These are phyloP conservation scores for Holtermannia corniformis DNA, from an alignment of 768 basidiomycete genomes.

Conservation along the genomic window DNA sequence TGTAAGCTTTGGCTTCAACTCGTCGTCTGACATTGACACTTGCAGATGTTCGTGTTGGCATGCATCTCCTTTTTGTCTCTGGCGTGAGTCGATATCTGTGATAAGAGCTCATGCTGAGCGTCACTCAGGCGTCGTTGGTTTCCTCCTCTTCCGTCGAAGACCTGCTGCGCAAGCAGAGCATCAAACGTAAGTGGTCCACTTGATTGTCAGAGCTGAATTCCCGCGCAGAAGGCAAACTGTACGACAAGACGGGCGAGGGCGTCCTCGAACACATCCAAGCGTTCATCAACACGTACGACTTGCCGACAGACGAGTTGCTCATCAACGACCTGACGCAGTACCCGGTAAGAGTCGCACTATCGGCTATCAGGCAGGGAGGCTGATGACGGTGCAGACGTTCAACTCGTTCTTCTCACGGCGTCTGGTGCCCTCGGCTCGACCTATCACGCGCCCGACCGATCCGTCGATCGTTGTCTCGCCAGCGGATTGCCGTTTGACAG, in stretches of 20 bases:
- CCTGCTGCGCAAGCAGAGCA: conserved; percentile 29
- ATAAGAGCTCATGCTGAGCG: too few species aligned
- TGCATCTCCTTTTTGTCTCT: conserved; percentile 61
- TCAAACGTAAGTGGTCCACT: conserved; percentile 30
- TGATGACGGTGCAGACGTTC: conserved; percentile 45
- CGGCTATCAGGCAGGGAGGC: background rate
- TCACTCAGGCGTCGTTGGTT: conserved; percentile 3
- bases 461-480: conserved; percentile 52
- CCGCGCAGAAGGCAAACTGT: conserved; percentile 34
- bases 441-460: conserved; percentile 52
- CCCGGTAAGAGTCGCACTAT: conserved; percentile 23
- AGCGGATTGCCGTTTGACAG: conserved; percentile 66
- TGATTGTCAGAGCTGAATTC: background rate
- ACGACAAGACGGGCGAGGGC: conserved; percentile 32
- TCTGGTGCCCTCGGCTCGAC: conserved; percentile 54
- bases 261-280: conserved; percentile 40
- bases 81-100: conserved; percentile 14
- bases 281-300: conserved; percentile 41
- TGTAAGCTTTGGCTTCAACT: conserved; percentile 31
- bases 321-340: conserved; percentile 57
- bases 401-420: conserved; percentile 69
- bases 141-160: conserved; percentile 30
- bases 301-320: conserved; percentile 55
- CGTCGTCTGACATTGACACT: background rate
- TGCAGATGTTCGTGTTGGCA: conserved; percentile 39